Conservation (phyloP, 768 basidiomycete genomes). For the Auricularia cornea region DNA sequence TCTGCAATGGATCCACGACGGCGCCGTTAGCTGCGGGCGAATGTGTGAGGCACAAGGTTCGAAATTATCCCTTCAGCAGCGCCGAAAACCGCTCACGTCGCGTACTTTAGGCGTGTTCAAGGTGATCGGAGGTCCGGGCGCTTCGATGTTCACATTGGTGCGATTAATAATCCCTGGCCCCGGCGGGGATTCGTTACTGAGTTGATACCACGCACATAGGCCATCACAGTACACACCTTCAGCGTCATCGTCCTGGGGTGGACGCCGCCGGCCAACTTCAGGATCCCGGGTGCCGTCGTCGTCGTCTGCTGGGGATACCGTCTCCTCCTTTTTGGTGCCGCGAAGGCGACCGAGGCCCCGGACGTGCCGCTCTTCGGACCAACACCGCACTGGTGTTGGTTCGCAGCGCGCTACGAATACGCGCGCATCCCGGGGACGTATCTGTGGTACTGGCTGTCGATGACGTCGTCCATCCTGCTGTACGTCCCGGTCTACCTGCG, state of each 20-base stretch:
- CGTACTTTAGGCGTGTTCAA: conserved; percentile 7
- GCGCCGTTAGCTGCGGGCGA: conserved; percentile 23
- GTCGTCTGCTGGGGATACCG: conserved; percentile 25
- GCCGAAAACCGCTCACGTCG: not conserved
- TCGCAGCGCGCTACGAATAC: conserved; percentile 20
- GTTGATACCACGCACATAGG: too few species aligned
- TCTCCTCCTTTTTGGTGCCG: conserved; percentile 23
- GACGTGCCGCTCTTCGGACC: not conserved
- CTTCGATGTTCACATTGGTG: conserved; percentile 35
- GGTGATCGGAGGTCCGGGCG: conserved; percentile 35
- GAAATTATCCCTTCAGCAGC: not conserved
- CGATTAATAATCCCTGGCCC: conserved; percentile 2
- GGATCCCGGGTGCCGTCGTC: conserved; percentile 21
- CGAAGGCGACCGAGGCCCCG: conserved; percentile 15
- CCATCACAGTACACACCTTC: conserved; percentile 36
- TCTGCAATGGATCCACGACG: conserved; percentile 28
- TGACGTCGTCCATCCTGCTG: conserved; percentile 23
- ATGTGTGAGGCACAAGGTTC: conserved; percentile 33
- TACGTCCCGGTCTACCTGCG: conserved; percentile 33
- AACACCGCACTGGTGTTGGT: conserved; percentile 27
- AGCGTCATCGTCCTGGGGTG: conserved; percentile 20
- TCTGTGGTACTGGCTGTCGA: conserved; percentile 33
- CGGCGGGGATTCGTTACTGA: too few species aligned
- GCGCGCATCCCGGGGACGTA: conserved; percentile 34
- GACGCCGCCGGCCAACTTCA: conserved; percentile 18